Conservation (phyloP, 768 basidiomycete genomes). For the Leccinum rimulosum region DNA sequence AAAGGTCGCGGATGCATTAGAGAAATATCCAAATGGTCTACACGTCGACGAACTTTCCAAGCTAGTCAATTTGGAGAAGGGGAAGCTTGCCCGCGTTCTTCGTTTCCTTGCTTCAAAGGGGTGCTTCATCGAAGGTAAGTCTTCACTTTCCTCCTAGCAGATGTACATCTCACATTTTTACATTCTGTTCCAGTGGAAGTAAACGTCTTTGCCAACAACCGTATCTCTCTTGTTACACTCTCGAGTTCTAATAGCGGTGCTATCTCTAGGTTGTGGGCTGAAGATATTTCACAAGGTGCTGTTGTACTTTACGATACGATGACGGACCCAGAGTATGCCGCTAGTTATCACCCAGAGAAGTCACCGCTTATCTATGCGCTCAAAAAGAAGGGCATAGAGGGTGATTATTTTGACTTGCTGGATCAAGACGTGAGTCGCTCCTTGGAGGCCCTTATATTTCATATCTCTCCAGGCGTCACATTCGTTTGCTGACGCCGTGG, state of each 20-base stretch:
- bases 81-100: constrained; percentile 21
- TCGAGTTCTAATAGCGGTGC: constrained; percentile 11
- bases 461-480: background rate
- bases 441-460: background rate
- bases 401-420: constrained; percentile 22
- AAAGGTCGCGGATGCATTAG: too few species aligned
- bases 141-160: background rate
- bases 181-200: constrained; percentile 13
- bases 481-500: background rate
- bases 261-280: constrained; percentile 4
- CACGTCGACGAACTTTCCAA: background rate
- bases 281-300: constrained; percentile 16
- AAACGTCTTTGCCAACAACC: constrained; percentile 24
- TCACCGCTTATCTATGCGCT: constrained; percentile 23
- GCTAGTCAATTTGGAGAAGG: background rate
- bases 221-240: constrained; percentile 29
- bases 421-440: constrained; percentile 17
- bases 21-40: background rate
- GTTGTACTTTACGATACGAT: constrained; percentile 24
- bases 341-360: constrained; percentile 20
- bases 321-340: constrained; percentile 24
- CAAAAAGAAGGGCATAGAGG: constrained; percentile 13
- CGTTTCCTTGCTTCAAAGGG: constrained; percentile 31
- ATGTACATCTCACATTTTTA: background rate
- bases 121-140: constrained; percentile 30